Conservation (phyloP, 2,329 filamentous ascomycete genomes). For the Botrytis hyacinthi region DNA sequence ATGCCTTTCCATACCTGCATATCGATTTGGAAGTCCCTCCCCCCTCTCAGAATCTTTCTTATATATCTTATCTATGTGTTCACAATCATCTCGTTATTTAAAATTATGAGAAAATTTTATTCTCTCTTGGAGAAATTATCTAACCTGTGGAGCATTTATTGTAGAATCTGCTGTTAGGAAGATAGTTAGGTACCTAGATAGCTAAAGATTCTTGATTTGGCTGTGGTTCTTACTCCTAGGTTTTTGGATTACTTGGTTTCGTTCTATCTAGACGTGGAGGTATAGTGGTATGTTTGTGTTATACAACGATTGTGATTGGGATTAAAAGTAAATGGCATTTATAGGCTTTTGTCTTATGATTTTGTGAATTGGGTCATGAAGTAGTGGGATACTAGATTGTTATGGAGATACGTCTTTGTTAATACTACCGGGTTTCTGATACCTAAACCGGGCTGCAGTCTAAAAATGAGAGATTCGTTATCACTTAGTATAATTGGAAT, state of each 20-base stretch:
- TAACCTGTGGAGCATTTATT: rapidly evolving
- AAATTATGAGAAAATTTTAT: no score
- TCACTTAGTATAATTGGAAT: neutral
- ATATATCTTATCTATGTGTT: neutral
- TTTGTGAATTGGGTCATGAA: neutral
- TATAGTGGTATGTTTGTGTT: neutral
- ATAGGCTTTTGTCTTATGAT: neutral
- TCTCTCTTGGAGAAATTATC: no score
- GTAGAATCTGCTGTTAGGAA: rapidly evolving
- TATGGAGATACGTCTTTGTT: neutral
- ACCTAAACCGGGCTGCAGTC: neutral
- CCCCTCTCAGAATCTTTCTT: no score
- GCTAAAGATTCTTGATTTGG: neutral
- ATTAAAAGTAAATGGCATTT: neutral
- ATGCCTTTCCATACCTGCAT: no score
- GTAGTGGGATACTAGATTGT: neutral
- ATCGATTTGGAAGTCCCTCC: no score
- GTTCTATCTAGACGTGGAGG: neutral
- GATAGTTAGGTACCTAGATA: neutral
- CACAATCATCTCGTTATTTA: no score
- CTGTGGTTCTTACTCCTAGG: neutral
- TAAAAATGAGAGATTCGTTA: neutral
- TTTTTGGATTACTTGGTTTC: neutral
- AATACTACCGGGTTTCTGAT: neutral
- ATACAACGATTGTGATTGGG: rapidly evolving